These are phyloP conservation scores for Suillus subluteus DNA, from an alignment of 768 basidiomycete genomes.

Conservation along the genomic window DNA sequence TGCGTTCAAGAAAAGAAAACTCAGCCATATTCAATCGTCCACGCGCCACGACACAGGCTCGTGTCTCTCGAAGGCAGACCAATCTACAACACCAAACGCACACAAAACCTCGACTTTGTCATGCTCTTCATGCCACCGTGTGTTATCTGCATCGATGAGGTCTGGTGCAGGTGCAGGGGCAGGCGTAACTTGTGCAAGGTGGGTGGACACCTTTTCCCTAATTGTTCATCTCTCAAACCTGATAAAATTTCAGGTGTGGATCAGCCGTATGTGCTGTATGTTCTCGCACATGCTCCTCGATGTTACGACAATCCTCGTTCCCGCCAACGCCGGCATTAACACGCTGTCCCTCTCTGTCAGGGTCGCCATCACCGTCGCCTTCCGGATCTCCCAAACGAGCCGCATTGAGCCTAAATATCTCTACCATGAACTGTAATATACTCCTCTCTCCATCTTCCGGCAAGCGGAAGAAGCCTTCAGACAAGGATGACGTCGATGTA, in stretches of 20 bases:
- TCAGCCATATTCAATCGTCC: slow-evolving; percentile 13
- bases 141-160: slow-evolving; percentile 24
- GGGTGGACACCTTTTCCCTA: not conserved
- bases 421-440: slow-evolving; percentile 26
- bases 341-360: slow-evolving; percentile 34
- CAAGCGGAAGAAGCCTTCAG: slow-evolving; percentile 34
- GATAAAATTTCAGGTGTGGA: slow-evolving; percentile 30
- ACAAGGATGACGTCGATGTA: slow-evolving; percentile 25
- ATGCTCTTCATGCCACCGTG: slow-evolving; percentile 36
- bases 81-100: slow-evolving; percentile 21
- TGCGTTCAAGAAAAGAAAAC: slow-evolving; percentile 29
- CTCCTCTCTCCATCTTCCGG: slow-evolving; percentile 11
- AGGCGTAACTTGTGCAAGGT: slow-evolving; percentile 26
- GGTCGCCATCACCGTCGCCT: slow-evolving; percentile 16
- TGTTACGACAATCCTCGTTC: slow-evolving; percentile 32
- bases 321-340: slow-evolving; percentile 43
- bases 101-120: slow-evolving; percentile 20
- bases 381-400: slow-evolving; percentile 31
- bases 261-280: slow-evolving; percentile 40
- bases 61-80: slow-evolving; percentile 15
- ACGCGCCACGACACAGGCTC: slow-evolving; percentile 11
- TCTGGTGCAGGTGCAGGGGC: slow-evolving; percentile 17
- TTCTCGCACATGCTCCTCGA: slow-evolving; percentile 41
- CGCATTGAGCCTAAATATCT: slow-evolving; percentile 27
- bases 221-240: not conserved